A percentile compares a stretch with the other conserved stretches of the same genome.
Conservation (phyloP, 257 asterid genomes). For the Plantago ovata region DNA sequence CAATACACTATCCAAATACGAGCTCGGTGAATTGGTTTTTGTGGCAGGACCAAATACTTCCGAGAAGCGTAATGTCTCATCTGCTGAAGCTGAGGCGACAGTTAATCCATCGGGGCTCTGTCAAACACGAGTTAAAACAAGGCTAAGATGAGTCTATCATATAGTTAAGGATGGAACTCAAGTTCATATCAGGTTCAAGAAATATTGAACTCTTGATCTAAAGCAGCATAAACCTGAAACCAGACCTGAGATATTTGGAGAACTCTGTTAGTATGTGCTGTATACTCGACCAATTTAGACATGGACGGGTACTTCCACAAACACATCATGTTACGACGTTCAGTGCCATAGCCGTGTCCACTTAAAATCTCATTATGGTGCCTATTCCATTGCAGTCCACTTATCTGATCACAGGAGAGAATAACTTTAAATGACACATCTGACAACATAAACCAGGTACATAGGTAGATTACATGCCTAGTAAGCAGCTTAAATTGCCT, state of each 20-base stretch:
- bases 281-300: slow-evolving; percentile 45
- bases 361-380: slow-evolving; percentile 75
- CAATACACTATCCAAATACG: slow-evolving; percentile 55
- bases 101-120: slow-evolving; percentile 86
- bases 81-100: slow-evolving; percentile 60
- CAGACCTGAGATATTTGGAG: slow-evolving; percentile 70
- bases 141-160: too few relatives aligned
- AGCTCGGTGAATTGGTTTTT: slow-evolving; percentile 26
- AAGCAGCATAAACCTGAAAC: slow-evolving; percentile 4
- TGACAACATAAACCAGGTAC: not conserved
- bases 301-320: slow-evolving; percentile 85
- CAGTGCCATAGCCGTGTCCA: slow-evolving; percentile 57
- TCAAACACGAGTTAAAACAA: slow-evolving; percentile 5
- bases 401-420: slow-evolving; percentile 35
- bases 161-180: too few relatives aligned
- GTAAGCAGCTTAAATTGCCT: slow-evolving; percentile 43
- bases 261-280: slow-evolving; percentile 36
- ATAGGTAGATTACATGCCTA: not conserved
- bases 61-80: slow-evolving; percentile 63
- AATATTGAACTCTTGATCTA: not conserved
- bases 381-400: slow-evolving; percentile 68
- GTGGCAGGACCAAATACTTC: slow-evolving; percentile 67
- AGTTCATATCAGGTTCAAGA: not conserved
- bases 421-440: not conserved
- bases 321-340: slow-evolving; percentile 37